phyloP scores from a whole-genome alignment of 169 alveolate species.

The Eimeria maxima region DNA sequence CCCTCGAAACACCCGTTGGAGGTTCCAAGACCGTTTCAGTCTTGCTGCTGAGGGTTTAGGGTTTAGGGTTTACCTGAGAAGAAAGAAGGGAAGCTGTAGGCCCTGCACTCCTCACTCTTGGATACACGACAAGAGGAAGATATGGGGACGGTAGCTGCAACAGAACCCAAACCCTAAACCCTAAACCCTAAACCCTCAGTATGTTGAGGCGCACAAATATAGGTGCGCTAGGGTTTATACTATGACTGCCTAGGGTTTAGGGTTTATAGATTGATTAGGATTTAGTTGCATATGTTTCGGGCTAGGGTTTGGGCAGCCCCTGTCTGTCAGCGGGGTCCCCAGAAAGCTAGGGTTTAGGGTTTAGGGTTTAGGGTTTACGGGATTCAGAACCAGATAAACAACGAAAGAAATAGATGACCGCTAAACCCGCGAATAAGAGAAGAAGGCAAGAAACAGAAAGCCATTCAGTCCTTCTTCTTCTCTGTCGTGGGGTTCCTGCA shows the following conservation, averaged over 20 bases:
- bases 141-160: neutral
- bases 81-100: conserved; percentile 18
- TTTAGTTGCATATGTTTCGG: too few relatives aligned
- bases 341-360: too few relatives aligned
- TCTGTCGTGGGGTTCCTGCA: too few relatives aligned
- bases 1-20: too few relatives aligned
- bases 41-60: neutral
- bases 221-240: neutral
- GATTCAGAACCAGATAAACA: neutral
- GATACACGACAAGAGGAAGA: neutral
- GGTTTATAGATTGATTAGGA: neutral
- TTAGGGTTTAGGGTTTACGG: conserved; percentile 24
- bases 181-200: neutral
- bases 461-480: neutral
- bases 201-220: neutral
- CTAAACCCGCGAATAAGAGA: neutral
- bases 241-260: neutral
- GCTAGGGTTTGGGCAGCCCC: too few relatives aligned
- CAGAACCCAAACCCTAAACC: conserved; percentile 4
- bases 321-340: too few relatives aligned
- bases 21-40: too few relatives aligned
- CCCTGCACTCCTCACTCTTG: neutral
- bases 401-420: neutral
- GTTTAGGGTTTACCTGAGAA: neutral
- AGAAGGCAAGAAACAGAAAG: neutral